Percentiles rank a stretch among this genome's conserved stretches.
Evolutionary conservation across 352 stramenopile species (phyloP).

Genomic region (Pythium chondricola): DNA sequence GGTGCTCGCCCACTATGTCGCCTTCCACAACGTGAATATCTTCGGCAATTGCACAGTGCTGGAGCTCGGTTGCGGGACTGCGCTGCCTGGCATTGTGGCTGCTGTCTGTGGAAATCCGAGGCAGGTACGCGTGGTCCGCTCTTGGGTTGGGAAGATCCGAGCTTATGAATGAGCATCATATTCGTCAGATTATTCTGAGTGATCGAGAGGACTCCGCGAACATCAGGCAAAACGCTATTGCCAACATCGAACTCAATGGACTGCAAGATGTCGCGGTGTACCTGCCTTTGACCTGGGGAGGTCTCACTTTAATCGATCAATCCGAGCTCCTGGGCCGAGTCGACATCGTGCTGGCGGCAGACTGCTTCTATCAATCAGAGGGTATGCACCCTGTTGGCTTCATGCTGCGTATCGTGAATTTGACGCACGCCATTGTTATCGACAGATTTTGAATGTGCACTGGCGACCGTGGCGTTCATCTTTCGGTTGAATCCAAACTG

Average conservation of each 20-base stretch:
- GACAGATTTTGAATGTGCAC: slow-evolving; percentile 66
- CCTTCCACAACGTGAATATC: slow-evolving; percentile 17
- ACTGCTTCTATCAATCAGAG: slow-evolving; percentile 70
- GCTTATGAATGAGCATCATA: not conserved
- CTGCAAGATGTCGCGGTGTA: slow-evolving; percentile 29
- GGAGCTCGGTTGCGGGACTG: slow-evolving; percentile 63
- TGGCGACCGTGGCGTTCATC: slow-evolving; percentile 57
- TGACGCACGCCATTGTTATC: too few species aligned
- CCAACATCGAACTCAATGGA: slow-evolving; percentile 46
- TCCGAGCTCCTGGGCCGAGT: slow-evolving; percentile 26
- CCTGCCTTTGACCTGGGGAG: slow-evolving; percentile 43
- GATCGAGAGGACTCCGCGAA: slow-evolving; percentile 42
- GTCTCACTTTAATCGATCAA: slow-evolving; percentile 23
- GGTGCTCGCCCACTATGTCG: slow-evolving; percentile 44
- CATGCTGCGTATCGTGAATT: not conserved
- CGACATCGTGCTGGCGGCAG: slow-evolving; percentile 47
- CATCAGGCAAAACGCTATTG: slow-evolving; percentile 40
- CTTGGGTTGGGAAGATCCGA: not conserved
- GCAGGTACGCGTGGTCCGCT: slow-evolving; percentile 11
- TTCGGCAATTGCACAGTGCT: slow-evolving; percentile 39
- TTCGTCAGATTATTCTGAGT: slow-evolving; percentile 36
- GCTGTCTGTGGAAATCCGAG: slow-evolving; percentile 26
- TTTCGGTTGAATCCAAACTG: slow-evolving; percentile 40
- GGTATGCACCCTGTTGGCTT: slow-evolving; percentile 13
- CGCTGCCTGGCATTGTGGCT: slow-evolving; percentile 54